Conservation (phyloP, 177 flowering plant species). For the Tripterygium wilfordii region DNA sequence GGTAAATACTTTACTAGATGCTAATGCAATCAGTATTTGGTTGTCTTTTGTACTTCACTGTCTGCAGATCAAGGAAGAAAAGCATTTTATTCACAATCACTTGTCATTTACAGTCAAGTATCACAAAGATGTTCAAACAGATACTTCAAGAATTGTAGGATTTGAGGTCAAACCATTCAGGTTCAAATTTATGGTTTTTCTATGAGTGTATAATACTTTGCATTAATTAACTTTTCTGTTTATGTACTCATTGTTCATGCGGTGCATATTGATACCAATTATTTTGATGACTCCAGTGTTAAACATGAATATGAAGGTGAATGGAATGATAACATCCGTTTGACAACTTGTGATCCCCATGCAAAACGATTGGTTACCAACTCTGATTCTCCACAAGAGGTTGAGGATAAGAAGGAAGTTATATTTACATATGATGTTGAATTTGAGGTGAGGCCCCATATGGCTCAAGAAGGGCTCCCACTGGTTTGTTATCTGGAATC, state of each 20-base stretch:
- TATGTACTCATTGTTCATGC: neutral
- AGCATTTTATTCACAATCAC: conserved; percentile 78
- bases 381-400: conserved; percentile 76
- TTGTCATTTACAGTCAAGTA: conserved; percentile 67
- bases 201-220: neutral
- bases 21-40: neutral
- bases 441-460: conserved; percentile 42
- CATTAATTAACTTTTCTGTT: conserved; percentile 2
- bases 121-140: conserved; percentile 63
- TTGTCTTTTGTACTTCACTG: neutral
- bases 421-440: conserved; percentile 85
- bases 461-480: neutral
- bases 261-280: neutral
- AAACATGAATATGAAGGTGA: conserved; percentile 57
- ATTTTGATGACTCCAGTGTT: conserved; percentile 31
- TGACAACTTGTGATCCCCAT: conserved; percentile 82
- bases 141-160: conserved; percentile 79
- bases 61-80: conserved; percentile 72
- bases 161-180: conserved; percentile 91
- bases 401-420: conserved; percentile 64
- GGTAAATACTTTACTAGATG: neutral
- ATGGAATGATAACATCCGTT: conserved; percentile 52
- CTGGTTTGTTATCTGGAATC: neutral
- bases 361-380: conserved; percentile 48
- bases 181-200: conserved; percentile 22